These are phyloP conservation scores for Pyrenophora seminiperda DNA, from an alignment of 2,329 filamentous ascomycete species.

Conservation along the genomic window DNA sequence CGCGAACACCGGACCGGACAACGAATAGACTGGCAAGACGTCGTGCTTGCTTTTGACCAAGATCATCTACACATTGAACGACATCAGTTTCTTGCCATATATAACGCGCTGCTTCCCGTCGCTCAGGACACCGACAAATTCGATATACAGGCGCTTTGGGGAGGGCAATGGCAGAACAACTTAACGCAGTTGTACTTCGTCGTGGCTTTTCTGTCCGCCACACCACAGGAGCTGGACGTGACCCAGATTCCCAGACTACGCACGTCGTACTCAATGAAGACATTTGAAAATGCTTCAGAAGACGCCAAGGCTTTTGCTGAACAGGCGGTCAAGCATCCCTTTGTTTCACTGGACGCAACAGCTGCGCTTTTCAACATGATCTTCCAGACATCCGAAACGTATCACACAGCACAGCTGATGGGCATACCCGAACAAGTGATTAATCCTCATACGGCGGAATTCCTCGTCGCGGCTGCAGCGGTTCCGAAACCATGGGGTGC, in stretches of 20 bases:
- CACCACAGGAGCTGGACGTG: constrained; percentile 77
- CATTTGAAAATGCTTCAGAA: constrained; percentile 66
- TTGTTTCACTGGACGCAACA: constrained; percentile 86
- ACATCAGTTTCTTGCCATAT: constrained; percentile 79
- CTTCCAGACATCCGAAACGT: constrained; percentile 62
- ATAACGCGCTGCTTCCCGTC: constrained; percentile 75
- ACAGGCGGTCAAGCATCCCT: constrained; percentile 77
- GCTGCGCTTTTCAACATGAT: constrained; percentile 68
- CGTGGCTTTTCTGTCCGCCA: constrained; percentile 79
- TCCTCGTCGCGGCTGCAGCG: constrained; percentile 77
- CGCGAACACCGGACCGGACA: constrained; percentile 61
- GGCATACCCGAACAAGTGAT: constrained; percentile 65
- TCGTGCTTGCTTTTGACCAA: constrained; percentile 81
- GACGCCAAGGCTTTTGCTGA: constrained; percentile 65
- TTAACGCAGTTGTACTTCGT: constrained; percentile 94
- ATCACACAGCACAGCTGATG: constrained; percentile 60
- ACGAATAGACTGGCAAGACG: constrained; percentile 68
- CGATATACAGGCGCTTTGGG: constrained; percentile 89
- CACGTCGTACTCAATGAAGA: constrained; percentile 71
- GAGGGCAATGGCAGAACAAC: constrained; percentile 81
- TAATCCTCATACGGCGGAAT: constrained; percentile 76
- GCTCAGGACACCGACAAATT: constrained; percentile 67
- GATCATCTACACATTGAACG: constrained; percentile 75
- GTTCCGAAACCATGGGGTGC: constrained; percentile 77
- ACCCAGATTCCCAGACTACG: constrained; percentile 82